phyloP scores from a whole-genome alignment of 2,329 filamentous ascomycete genomes.

The Hypocreales sp. region DNA sequence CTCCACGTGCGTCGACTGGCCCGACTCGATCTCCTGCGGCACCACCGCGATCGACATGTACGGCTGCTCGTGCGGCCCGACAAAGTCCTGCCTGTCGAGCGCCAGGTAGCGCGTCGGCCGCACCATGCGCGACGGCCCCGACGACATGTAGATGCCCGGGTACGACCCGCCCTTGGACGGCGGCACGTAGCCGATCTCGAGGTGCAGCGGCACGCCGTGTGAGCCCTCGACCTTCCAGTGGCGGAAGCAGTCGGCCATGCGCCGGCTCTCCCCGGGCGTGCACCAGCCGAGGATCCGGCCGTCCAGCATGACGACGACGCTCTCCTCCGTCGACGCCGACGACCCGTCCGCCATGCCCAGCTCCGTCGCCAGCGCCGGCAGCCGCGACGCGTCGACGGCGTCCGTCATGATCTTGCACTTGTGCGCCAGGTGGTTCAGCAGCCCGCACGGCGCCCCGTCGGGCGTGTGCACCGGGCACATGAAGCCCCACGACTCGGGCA shows the following conservation, averaged over 20 bases:
- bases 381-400: slow-evolving; percentile 53
- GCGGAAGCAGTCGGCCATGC: slow-evolving; percentile 73
- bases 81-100: slow-evolving; percentile 69
- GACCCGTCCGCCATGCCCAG: slow-evolving; percentile 66
- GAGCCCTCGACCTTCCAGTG: slow-evolving; percentile 91
- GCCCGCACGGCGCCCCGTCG: slow-evolving; percentile 85
- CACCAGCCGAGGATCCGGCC: slow-evolving; percentile 85
- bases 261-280: slow-evolving; percentile 63
- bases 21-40: slow-evolving; percentile 75
- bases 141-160: slow-evolving; percentile 88
- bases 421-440: slow-evolving; percentile 89
- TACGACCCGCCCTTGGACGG: slow-evolving; percentile 85
- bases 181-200: slow-evolving; percentile 88
- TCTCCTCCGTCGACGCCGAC: slow-evolving; percentile 67
- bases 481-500: slow-evolving; percentile 97
- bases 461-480: slow-evolving; percentile 95
- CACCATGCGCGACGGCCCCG: slow-evolving; percentile 71
- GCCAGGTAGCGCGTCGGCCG: slow-evolving; percentile 86
- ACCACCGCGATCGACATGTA: slow-evolving; percentile 96
- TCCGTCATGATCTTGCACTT: slow-evolving; percentile 82
- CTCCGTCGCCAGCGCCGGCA: slow-evolving; percentile 61
- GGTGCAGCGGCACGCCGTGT: slow-evolving; percentile 62
- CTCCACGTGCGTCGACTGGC: slow-evolving; percentile 85
- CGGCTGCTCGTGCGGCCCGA: slow-evolving; percentile 89
- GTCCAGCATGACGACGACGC: slow-evolving; percentile 79